These are phyloP conservation scores for Cytospora mali DNA, from an alignment of 2,329 filamentous ascomycete genomes.

Conservation along the genomic window DNA sequence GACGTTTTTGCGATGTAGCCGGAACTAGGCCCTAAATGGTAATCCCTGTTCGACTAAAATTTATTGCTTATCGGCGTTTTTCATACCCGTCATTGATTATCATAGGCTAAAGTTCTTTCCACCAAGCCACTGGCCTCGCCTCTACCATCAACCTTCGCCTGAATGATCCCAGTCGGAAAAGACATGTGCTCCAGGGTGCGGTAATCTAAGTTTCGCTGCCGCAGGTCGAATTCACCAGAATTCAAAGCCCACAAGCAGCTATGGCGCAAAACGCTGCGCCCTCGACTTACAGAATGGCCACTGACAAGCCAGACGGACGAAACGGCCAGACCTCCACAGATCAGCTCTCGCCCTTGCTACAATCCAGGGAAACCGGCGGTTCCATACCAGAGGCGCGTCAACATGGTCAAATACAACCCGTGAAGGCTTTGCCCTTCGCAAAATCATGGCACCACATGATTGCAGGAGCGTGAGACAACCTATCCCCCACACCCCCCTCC, in stretches of 20 bases:
- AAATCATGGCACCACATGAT: constrained; percentile 93
- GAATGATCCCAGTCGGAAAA: not conserved
- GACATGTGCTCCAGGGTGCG: constrained; percentile 12
- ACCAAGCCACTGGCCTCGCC: constrained; percentile 5
- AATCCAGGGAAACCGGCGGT: constrained; percentile 65
- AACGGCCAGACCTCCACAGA: constrained; percentile 18
- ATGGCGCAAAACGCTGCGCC: constrained; percentile 29
- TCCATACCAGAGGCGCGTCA: constrained; percentile 44
- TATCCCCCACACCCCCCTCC: too few relatives aligned
- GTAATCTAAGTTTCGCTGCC: constrained; percentile 8
- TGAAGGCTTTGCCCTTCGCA: constrained; percentile 54
- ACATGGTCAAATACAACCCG: constrained; percentile 33
- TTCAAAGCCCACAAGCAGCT: constrained; percentile 8
- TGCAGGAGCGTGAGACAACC: constrained; percentile 74
- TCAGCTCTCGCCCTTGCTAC: constrained; percentile 43
- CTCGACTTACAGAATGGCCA: constrained; percentile 26
- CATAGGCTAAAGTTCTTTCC: not conserved
- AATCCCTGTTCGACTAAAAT: not conserved
- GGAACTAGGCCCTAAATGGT: too few relatives aligned
- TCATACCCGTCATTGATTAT: constrained; percentile 15
- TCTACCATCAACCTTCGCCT: not conserved
- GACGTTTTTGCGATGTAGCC: too few relatives aligned
- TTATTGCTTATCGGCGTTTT: constrained; percentile 21
- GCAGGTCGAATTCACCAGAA: constrained; percentile 1
- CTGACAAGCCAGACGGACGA: constrained; percentile 18